phyloP scores from a whole-genome alignment of 768 basidiomycete genomes.

The Suillus cothurnatus region DNA sequence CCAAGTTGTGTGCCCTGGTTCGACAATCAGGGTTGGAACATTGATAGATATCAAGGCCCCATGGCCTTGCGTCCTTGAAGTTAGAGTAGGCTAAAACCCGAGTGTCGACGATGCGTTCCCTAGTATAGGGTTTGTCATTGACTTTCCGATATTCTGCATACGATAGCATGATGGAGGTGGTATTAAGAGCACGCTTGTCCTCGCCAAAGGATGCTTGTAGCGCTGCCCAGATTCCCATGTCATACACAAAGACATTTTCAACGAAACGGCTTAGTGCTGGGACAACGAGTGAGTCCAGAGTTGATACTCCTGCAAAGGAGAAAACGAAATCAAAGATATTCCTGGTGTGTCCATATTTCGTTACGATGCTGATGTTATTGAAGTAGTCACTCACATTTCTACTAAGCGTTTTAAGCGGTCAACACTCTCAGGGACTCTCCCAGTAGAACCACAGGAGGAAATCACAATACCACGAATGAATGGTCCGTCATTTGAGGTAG shows the following conservation, averaged over 20 bases:
- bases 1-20: not conserved
- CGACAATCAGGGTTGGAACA: not conserved
- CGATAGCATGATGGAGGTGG: not conserved
- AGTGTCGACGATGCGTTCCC: not conserved
- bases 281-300: not conserved
- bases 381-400: not conserved
- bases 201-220: not conserved
- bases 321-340: conserved; percentile 7
- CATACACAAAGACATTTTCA: not conserved
- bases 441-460: not conserved
- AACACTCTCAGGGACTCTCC: not conserved
- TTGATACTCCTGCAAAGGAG: not conserved
- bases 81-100: not conserved
- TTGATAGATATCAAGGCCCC: conserved; percentile 1
- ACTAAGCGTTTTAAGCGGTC: not conserved
- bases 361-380: no score
- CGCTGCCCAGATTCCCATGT: not conserved
- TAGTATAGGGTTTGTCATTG: no score
- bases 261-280: not conserved
- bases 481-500: fast-evolving
- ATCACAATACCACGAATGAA: not conserved
- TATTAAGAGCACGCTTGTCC: not conserved
- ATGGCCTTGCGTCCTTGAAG: not conserved
- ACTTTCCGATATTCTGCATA: not conserved
- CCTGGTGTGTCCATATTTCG: not conserved